Evolutionary conservation across 192 early-diverging fungal genomes (phyloP).

Genomic region (Lobosporangium transversale): DNA sequence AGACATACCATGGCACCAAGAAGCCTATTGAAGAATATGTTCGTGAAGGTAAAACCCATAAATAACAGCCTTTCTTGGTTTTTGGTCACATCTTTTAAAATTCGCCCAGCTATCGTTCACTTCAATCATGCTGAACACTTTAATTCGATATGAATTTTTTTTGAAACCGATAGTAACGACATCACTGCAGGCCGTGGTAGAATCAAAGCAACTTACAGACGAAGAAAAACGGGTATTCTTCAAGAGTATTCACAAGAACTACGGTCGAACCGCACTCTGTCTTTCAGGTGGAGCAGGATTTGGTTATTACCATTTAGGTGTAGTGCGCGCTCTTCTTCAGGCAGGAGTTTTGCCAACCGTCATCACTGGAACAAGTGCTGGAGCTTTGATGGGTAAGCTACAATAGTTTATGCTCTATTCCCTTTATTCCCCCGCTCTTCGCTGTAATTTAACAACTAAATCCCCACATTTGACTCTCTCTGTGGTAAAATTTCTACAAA

Average conservation of each 20-base stretch:
- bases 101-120: not conserved
- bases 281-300: constrained; percentile 81
- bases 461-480: too few species aligned
- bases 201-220: constrained; percentile 41
- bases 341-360: constrained; percentile 74
- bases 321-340: constrained; percentile 77
- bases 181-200: constrained; percentile 53
- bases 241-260: constrained; percentile 68
- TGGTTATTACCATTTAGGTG: constrained; percentile 78
- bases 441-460: too few species aligned
- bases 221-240: constrained; percentile 74
- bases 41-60: constrained; percentile 61
- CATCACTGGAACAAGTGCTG: constrained; percentile 82
- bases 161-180: constrained; percentile 53
- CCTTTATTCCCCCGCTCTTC: not conserved
- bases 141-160: not conserved
- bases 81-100: constrained; percentile 1
- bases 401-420: too few species aligned
- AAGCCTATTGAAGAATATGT: constrained; percentile 73
- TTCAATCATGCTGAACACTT: not conserved
- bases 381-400: constrained; percentile 58
- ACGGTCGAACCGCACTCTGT: constrained; percentile 81
- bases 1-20: constrained; percentile 81
- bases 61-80: not conserved
- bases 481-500: too few species aligned